Evolutionary conservation across 1,284 basidiomycete genomes (phyloP), one percentile per base, ranked within the genome.

Genomic region (Acaromyces ingoldii): DNA sequence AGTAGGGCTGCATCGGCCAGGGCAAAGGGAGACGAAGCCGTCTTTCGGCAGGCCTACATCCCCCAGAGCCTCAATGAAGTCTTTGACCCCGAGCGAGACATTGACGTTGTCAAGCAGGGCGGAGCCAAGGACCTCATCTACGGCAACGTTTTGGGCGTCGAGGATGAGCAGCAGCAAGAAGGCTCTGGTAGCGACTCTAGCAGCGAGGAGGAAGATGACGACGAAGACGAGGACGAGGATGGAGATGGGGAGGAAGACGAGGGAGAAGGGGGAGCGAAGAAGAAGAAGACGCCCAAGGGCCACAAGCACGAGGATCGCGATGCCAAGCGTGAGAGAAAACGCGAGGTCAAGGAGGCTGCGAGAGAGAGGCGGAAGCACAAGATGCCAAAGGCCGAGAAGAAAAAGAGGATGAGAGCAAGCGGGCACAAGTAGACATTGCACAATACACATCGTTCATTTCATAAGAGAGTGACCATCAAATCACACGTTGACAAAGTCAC

Each of bases 11-110:
- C n/a, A n/a, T n/a, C n/a, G n/a, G 29, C 29, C 29, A 6, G 7
- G 25, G 41, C 41, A 11, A 22, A 3, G 9, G 54, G 61, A 26
- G 69, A 73, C 39, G 63, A 72, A 25, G 63, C 65, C 21, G 71
- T 74, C 1, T 74, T 74, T 54, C 61, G 62, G 34, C 53, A 57
- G 25, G 58, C 63, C 26, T 72, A 69, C 58, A 70, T 74, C 33
- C 72, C 72, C 1, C 65, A 68, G 22, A 73, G 63, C 5, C 62
- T 74, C 7, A 61, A 74, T 54, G 71, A 74, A 26, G 55, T 74
- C 2, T 65, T 65, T 21, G 71, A 74, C 40, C 70, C 72, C 0
- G 72, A 74, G 50, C 56, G 65, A 10, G 71, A 73, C 37, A 61
- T 62, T n/a, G 59, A 62, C 33, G 31, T 63, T 7, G 34, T 55